Conservation (phyloP, 106 monocot species). For the Dendrobium chrysotoxum region DNA sequence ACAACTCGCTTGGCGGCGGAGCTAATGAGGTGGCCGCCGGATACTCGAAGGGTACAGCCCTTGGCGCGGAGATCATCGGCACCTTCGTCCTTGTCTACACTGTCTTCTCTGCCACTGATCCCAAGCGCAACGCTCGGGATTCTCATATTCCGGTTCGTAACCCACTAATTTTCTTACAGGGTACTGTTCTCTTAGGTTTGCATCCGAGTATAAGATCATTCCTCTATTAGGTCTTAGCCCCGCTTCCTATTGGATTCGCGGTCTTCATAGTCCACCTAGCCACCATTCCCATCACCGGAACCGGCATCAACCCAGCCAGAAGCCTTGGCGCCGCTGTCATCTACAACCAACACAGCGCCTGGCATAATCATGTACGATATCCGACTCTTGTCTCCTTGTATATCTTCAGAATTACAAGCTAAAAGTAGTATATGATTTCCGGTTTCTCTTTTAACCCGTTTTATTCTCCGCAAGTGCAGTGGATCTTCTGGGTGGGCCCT, state of each 20-base stretch:
- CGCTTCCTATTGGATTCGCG: slow-evolving; percentile 23
- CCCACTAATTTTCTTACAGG: neutral
- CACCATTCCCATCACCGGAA: slow-evolving; percentile 21
- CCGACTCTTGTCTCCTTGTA: neutral
- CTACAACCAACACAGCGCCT: slow-evolving; percentile 19
- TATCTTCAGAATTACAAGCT: neutral
- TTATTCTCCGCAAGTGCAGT: neutral
- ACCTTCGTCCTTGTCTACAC: slow-evolving; percentile 16
- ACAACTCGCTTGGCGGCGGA: slow-evolving; percentile 12
- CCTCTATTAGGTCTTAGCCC: slow-evolving; percentile 12
- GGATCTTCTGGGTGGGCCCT: slow-evolving; percentile 14
- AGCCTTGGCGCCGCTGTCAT: slow-evolving; percentile 24
- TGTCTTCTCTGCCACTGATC: slow-evolving; percentile 15
- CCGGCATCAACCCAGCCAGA: slow-evolving; percentile 25
- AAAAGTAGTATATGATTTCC: neutral
- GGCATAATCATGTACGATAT: slow-evolving; percentile 19
- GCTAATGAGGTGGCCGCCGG: slow-evolving; percentile 10
- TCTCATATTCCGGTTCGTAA: slow-evolving; percentile 13
- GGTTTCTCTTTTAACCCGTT: neutral
- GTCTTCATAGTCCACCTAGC: slow-evolving; percentile 24
- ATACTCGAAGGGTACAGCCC: slow-evolving; percentile 15
- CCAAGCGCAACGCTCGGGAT: slow-evolving; percentile 17
- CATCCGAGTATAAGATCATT: neutral
- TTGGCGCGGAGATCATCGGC: slow-evolving; percentile 16
- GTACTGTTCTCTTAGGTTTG: too few relatives aligned